Conservation (phyloP, 257 asterid species). For the Eucommia ulmoides region DNA sequence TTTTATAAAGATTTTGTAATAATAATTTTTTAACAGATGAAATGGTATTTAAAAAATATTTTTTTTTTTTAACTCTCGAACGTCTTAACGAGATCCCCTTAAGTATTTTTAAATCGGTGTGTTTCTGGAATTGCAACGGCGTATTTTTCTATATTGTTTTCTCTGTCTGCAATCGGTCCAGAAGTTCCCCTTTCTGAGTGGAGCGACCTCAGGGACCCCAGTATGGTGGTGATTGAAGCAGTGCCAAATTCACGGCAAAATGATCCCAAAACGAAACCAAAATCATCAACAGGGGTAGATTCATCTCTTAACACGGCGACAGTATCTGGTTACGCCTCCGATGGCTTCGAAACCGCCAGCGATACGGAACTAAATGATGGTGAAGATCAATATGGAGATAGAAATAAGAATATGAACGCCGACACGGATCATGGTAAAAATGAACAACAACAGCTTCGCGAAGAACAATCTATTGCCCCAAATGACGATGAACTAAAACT, state of each 20-base stretch:
- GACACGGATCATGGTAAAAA: neutral
- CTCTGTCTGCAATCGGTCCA: too few relatives aligned
- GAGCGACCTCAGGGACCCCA: too few relatives aligned
- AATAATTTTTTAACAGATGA: too few relatives aligned
- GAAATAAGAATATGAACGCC: conserved; percentile 1
- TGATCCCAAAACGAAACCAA: conserved; percentile 2
- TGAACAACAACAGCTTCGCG: neutral
- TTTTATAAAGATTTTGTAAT: too few relatives aligned
- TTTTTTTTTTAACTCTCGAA: too few relatives aligned
- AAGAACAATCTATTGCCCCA: neutral
- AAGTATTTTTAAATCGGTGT: too few relatives aligned
- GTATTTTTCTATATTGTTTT: too few relatives aligned
- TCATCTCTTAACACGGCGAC: conserved; percentile 3
- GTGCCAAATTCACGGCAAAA: neutral
- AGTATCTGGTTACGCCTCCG: conserved; percentile 43
- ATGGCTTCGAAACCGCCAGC: conserved; percentile 94
- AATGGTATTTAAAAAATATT: too few relatives aligned
- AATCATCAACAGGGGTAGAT: conserved; percentile 11
- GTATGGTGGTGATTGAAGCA: conserved; percentile 1
- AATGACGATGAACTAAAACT: neutral
- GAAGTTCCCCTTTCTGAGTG: too few relatives aligned
- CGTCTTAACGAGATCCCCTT: too few relatives aligned
- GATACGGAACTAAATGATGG: conserved; percentile 61
- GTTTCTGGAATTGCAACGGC: too few relatives aligned
- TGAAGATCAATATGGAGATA: conserved; percentile 1